Evolutionary conservation across 2,329 filamentous ascomycete genomes (phyloP).

Genomic region (Hirsutella rhossiliensis): DNA sequence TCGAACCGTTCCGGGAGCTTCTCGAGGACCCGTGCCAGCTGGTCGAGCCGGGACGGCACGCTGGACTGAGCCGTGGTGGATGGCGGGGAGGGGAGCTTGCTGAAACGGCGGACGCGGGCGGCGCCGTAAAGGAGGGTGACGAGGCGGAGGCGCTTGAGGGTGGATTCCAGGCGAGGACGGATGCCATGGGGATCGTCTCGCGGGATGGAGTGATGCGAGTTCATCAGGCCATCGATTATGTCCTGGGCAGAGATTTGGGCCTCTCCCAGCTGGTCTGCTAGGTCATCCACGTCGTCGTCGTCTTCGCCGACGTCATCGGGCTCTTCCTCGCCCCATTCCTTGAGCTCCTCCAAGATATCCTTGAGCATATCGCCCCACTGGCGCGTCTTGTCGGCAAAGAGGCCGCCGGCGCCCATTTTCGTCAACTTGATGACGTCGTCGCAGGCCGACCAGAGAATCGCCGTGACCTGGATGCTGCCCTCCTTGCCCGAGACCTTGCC

Average conservation of each 20-base stretch:
- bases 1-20: slow-evolving; percentile 56
- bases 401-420: slow-evolving; percentile 53
- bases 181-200: slow-evolving; percentile 51
- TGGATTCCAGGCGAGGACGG: slow-evolving; percentile 50
- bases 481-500: slow-evolving; percentile 27
- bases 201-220: slow-evolving; percentile 47
- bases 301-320: slow-evolving; percentile 47
- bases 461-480: slow-evolving; percentile 53
- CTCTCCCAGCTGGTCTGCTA: slow-evolving; percentile 9
- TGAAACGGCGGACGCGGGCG: slow-evolving; percentile 56
- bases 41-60: slow-evolving; percentile 36
- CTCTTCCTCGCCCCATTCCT: slow-evolving; percentile 73
- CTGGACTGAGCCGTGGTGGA: slow-evolving; percentile 15
- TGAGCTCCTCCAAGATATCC: slow-evolving; percentile 75
- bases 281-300: slow-evolving; percentile 24
- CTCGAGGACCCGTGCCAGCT: slow-evolving; percentile 42
- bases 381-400: slow-evolving; percentile 60
- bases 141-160: slow-evolving; percentile 54
- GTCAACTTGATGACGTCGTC: slow-evolving; percentile 58
- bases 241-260: slow-evolving; percentile 32
- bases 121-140: slow-evolving; percentile 58
- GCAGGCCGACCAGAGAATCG: slow-evolving; percentile 73
- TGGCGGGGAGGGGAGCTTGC: slow-evolving; percentile 37
- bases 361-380: slow-evolving; percentile 64
- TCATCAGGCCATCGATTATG: slow-evolving; percentile 58